Conservation (phyloP, 352 stramenopile species). For the Albugo candida region DNA sequence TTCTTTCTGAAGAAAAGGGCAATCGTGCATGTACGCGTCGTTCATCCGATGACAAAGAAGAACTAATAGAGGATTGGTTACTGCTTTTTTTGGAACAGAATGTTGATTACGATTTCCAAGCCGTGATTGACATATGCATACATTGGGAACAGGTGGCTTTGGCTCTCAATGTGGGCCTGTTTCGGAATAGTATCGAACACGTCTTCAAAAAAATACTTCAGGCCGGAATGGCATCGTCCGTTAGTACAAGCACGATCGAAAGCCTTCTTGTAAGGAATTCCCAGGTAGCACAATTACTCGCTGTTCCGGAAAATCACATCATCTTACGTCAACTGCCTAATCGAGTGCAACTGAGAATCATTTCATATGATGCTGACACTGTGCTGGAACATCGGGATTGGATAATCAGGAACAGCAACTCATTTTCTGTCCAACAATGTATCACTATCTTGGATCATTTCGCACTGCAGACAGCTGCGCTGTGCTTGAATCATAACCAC, state of each 20-base stretch:
- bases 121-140: constrained; percentile 50
- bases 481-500: background rate
- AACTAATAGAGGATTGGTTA: constrained; percentile 29
- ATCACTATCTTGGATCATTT: too few relatives aligned
- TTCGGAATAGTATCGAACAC: constrained; percentile 21
- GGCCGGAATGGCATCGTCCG: constrained; percentile 19
- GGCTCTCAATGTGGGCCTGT: constrained; percentile 31
- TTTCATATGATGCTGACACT: too few relatives aligned
- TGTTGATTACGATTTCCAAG: constrained; percentile 30
- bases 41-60: constrained; percentile 6
- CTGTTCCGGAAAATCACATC: too few relatives aligned
- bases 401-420: too few relatives aligned
- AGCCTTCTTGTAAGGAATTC: constrained; percentile 12
- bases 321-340: too few relatives aligned
- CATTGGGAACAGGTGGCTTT: constrained; percentile 42
- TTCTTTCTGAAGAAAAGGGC: constrained; percentile 3
- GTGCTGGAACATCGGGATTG: too few relatives aligned
- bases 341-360: too few relatives aligned
- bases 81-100: constrained; percentile 31
- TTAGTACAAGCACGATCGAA: constrained; percentile 17
- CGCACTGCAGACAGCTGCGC: background rate
- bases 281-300: too few relatives aligned
- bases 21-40: background rate
- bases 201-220: constrained; percentile 33
- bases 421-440: too few relatives aligned